Conservation (phyloP, 306 rosid genomes). For the Cucurbita moschata region DNA sequence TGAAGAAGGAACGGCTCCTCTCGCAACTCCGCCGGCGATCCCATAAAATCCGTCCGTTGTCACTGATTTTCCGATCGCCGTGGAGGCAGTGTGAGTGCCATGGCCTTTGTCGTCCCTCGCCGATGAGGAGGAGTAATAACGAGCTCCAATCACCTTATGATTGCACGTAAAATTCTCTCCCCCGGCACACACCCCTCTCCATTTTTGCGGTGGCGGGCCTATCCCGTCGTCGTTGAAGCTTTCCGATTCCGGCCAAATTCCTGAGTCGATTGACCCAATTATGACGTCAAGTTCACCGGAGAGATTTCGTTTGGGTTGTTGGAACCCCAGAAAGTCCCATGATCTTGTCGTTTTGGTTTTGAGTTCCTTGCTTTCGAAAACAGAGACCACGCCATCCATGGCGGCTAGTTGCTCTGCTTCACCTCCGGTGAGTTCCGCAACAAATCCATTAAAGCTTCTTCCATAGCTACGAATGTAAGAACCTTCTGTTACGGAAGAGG, state of each 20-base stretch:
- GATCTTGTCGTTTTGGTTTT: conserved; percentile 22
- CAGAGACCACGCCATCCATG: conserved; percentile 15
- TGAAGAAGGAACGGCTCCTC: conserved; percentile 26
- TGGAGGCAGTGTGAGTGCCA: conserved; percentile 22
- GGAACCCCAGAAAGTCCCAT: conserved; percentile 25
- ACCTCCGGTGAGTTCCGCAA: conserved; percentile 7
- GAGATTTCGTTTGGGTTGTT: background rate
- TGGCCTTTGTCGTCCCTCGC: conserved; percentile 15
- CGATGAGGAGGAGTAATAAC: background rate
- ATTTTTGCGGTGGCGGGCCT: conserved; percentile 15
- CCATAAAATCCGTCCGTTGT: conserved; percentile 9
- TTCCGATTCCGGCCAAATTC: conserved; percentile 22
- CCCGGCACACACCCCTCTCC: conserved; percentile 18
- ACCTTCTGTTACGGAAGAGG: background rate
- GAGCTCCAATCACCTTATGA: conserved; percentile 21
- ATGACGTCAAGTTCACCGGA: conserved; percentile 9
- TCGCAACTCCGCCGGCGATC: conserved; percentile 15
- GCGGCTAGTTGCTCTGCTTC: conserved; percentile 10
- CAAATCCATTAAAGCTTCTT: conserved; percentile 28
- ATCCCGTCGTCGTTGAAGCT: conserved; percentile 17
- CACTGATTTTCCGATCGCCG: conserved; percentile 14
- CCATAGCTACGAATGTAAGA: conserved; percentile 9
- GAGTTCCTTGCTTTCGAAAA: conserved; percentile 8
- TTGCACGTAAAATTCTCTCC: conserved; percentile 21
- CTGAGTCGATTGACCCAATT: conserved; percentile 16